Evolutionary conservation across 306 rosid species (phyloP), one percentile per base, ranked within the genome.

Genomic region (Prosopis cineraria): DNA sequence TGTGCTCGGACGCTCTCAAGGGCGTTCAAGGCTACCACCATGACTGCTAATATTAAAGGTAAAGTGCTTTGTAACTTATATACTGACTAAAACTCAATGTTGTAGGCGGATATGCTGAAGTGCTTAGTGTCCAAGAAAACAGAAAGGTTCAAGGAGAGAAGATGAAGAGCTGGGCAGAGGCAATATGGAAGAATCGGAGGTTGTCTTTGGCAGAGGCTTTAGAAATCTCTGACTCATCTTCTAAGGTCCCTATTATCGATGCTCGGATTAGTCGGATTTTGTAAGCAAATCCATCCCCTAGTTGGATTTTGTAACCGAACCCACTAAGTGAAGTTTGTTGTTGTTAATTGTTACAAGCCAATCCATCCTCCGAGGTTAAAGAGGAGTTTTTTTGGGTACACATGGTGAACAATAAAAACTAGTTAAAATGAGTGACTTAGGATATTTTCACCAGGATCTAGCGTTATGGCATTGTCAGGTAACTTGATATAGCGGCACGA

Each of bases 61-160:
- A 22, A 36, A 31, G 47, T 34, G 29, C 55, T 78, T 39, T 13
- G 12, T 56, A 24, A 27, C 17, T 25, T 56, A n/a, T 68, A 25
- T 68, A 53, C 36, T 82, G 75, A 79, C 59, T 40, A 22, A 40
- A 70, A 55, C 60, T 74, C 53, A 34, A 66, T 76, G 31, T 71
- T 82, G 69, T 52, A 91, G 97, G 93, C 50, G 96, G 91, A 67
- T 95, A 90, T 79, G 97, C 89, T 1, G 98, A 93, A 73, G 85
- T 84, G 59, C 97, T 95, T 7, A 20, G 85, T 40, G 87, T 91
- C 83, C 98, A 91, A 85, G 86, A 86, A 81, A 88, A 90, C 68
- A 85, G 99, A 74, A 87, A 88, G 86, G 82, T 33, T 70, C 90
- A 95, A 88, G 99, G 91, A 78, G 88, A 86, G 63, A 78, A 78